These are phyloP conservation scores for Symbiodinium natans DNA, from an alignment of 73 alveolate species.

Conservation along the genomic window DNA sequence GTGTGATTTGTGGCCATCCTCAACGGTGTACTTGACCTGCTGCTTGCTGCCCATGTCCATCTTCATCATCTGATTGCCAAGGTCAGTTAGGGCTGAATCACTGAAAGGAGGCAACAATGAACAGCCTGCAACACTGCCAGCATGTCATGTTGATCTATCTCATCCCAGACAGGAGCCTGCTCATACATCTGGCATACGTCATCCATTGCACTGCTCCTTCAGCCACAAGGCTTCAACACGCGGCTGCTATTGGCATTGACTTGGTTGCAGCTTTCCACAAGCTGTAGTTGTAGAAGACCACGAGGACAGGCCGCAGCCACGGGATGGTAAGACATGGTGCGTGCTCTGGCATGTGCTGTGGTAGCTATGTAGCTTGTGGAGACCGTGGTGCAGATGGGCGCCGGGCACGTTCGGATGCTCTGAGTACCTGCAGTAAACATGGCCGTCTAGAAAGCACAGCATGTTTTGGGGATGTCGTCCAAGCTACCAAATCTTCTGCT, in stretches of 20 bases:
- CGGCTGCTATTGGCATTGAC: background rate
- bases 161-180: slow-evolving; percentile 5
- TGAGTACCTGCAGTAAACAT: slow-evolving; percentile 56
- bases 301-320: background rate
- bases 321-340: background rate
- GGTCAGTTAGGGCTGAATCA: too few relatives aligned
- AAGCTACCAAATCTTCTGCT: background rate
- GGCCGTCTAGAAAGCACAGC: background rate
- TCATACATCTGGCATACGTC: slow-evolving; percentile 88
- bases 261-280: background rate
- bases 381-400: background rate
- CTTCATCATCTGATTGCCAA: slow-evolving; percentile 29
- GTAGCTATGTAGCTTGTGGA: background rate
- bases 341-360: too few relatives aligned
- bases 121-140: background rate
- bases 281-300: background rate
- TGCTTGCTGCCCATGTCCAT: slow-evolving; percentile 50
- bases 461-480: background rate
- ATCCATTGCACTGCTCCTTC: slow-evolving; percentile 91
- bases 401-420: slow-evolving; percentile 64
- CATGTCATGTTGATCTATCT: background rate
- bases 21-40: slow-evolving; percentile 68
- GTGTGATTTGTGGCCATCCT: too few relatives aligned
- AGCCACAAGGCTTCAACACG: background rate
- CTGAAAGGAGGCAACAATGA: background rate